phyloP scores from a whole-genome alignment of 805 yeast genomes.

The Torulaspora maleeae region DNA sequence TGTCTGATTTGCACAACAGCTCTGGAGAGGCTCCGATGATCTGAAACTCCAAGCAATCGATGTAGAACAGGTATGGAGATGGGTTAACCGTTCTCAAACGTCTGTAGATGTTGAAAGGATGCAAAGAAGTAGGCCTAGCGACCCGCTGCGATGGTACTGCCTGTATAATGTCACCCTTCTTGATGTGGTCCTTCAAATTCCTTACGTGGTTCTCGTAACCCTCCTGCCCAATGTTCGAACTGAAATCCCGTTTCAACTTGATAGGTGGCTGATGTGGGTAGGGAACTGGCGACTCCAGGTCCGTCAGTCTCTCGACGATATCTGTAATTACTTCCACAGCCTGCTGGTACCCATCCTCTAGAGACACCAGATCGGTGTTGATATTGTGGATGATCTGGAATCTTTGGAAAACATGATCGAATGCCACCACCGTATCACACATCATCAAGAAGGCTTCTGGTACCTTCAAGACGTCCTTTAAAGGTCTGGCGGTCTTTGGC shows the following conservation, averaged over 20 bases:
- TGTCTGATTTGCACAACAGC: constrained; percentile 76
- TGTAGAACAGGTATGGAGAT: constrained; percentile 92
- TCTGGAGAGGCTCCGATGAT: constrained; percentile 98
- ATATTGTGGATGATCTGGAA: constrained; percentile 86
- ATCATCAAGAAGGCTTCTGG: constrained; percentile 94
- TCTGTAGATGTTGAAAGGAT: constrained; percentile 93
- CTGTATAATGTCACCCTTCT: constrained; percentile 91
- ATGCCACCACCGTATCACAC: constrained; percentile 83
- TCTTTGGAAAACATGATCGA: constrained; percentile 90
- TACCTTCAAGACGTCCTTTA: constrained; percentile 73
- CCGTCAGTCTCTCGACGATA: constrained; percentile 47
- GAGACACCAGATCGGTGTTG: constrained; percentile 38
- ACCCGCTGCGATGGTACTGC: constrained; percentile 98
- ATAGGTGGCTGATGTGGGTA: constrained; percentile 77
- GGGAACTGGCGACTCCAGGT: constrained; percentile 42
- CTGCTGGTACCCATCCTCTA: constrained; percentile 43
- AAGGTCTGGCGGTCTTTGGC: constrained; percentile 72
- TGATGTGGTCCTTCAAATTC: constrained; percentile 70
- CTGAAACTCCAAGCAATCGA: constrained; percentile 88
- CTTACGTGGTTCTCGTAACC: constrained; percentile 86
- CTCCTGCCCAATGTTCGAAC: constrained; percentile 86
- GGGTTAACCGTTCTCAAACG: constrained; percentile 95
- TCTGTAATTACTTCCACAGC: constrained; percentile 58
- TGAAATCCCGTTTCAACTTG: constrained; percentile 59
- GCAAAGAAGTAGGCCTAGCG: constrained; percentile 89